Evolutionary conservation across 176 grass and related monocot genomes (phyloP), one percentile per base, ranked within the genome.

Genomic region (Oryza longistaminata): DNA sequence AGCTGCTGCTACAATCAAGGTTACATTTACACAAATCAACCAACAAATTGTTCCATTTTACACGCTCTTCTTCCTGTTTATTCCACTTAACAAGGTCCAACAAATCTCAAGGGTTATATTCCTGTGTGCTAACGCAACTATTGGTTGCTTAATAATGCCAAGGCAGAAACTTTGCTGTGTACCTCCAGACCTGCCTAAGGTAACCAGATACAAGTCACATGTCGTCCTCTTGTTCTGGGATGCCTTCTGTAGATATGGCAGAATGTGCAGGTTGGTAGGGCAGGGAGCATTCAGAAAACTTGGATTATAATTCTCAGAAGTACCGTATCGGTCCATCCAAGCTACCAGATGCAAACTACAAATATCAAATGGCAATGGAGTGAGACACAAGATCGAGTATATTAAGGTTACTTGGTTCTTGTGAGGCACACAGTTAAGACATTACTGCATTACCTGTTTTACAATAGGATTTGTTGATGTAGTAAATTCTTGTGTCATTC

Each of bases 271-370:
- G 37, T 22, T 74, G 37, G 53, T 13, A 16, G 26, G 14, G 26
- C 9, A 66, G 9, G 55, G 14, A 58, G 13, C 2, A 17, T 19
- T 21, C 0, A 31, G 1, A 78, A 42, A 3, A 7, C 26, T 77
- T 14, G 2, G 33, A 53, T 64, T 35, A 62, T 24, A 34, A 73
- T 69, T 37, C 42, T 91, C 74, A 92, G 29, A 84, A 80, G 74
- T 94, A 98, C 88, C 60, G 71, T 85, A 98, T 98, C 1, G 93
- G 96, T 12, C 96, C 96, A 87, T 95, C 90, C 90, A 98, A 87
- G 68, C 91, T 98, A 82, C 96, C 96, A 71, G 96, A 95, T 80
- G 93, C 96, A 85, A 98, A 98, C 96, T 95, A 83, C 81, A 95
- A 74, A 26, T 43, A 50, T 73, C 15, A 86, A 83, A 69, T 39